Evolutionary conservation across 495 filamentous ascomycete species (phyloP).

Genomic region (Parathielavia appendiculata): DNA sequence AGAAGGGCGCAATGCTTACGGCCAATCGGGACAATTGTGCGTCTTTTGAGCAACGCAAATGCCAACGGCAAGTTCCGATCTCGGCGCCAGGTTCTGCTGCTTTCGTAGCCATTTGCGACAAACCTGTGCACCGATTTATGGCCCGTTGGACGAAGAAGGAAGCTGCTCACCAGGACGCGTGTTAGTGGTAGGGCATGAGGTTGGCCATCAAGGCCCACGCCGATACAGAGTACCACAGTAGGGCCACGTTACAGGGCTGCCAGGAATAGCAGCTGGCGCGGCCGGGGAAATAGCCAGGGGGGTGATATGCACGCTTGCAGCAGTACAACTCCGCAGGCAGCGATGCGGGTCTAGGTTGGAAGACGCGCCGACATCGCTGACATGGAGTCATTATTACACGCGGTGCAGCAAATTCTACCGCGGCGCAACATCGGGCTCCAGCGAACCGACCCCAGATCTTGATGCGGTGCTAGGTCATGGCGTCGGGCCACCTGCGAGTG

Average conservation of each 20-base stretch:
- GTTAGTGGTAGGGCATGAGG: conserved; percentile 1
- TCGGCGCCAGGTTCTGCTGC: conserved; percentile 20
- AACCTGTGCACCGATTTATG: not conserved
- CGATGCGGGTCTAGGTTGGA: not conserved
- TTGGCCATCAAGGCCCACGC: not conserved
- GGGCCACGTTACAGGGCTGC: conserved; percentile 15
- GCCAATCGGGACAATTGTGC: conserved; percentile 26
- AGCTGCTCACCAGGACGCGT: conserved; percentile 21
- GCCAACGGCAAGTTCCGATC: conserved; percentile 31
- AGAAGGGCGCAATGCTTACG: conserved; percentile 16
- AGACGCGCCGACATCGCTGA: conserved; percentile 5
- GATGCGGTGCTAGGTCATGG: not conserved
- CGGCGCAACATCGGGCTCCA: conserved; percentile 6
- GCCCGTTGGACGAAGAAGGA: conserved; percentile 26
- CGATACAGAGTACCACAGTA: not conserved
- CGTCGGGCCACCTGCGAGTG: not conserved
- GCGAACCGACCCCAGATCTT: conserved; percentile 7
- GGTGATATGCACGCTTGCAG: not conserved
- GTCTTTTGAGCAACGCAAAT: conserved; percentile 5
- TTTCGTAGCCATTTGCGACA: not conserved
- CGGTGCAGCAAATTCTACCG: conserved; percentile 2
- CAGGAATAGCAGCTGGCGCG: conserved; percentile 15
- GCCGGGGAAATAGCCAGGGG: not conserved
- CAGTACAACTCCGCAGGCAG: not conserved
- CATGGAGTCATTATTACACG: not conserved